Base-by-base conservation (phyloP, 2,329 filamentous ascomycete species). In the Aureobasidium sp. region DNA sequence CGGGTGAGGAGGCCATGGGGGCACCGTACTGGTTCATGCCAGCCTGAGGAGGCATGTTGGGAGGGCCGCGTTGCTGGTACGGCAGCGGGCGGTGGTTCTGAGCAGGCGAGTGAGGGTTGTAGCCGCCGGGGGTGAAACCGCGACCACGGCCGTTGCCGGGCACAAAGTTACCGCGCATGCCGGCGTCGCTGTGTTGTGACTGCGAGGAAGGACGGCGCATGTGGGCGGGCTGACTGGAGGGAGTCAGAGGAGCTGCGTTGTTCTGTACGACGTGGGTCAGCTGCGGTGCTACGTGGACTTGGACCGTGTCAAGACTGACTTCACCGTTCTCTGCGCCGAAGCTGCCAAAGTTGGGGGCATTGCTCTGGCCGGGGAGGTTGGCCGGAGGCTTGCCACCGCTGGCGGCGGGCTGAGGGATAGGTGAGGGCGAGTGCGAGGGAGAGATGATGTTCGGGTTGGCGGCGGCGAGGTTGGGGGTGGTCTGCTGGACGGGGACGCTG, bases 361-460 rank as follows among this genome's bases (percentile, higher is more conserved):
- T 86, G 59, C 83, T 83, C 66, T 87, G 84, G 65, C 85, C 85
- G 66, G 86, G 81, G 65, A 90, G 81, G 65, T 83, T 83, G 35
- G 90, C 87, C 46, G 91, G 90, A 67, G 92, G 92, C 69, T 90
- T 79, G 60, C 86, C 90, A 67, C 91, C 90, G 69, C 91, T 94
- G 69, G 86, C 89, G 59, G 87, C 84, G 55, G 91, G 90, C 74
- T 93, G 89, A 33, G 94, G 93, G 67, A 97, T 97, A 4, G 94
- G 94, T 43, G 90, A 93, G 4, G 94, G 94, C 47, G 93, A 96
- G 67, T 88, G 87, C 51, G 89, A 86, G 6, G 94, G 94, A 47
- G 92, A 95, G 50, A 86, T 85, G 55, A 93, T 83, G 68, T 89
- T 84, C 64, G 88, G 87, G 70, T 89, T 86, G 61, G 75, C 78